phyloP scores from a whole-genome alignment of 768 basidiomycete species.

The Dictyophora rubrovolvata region DNA sequence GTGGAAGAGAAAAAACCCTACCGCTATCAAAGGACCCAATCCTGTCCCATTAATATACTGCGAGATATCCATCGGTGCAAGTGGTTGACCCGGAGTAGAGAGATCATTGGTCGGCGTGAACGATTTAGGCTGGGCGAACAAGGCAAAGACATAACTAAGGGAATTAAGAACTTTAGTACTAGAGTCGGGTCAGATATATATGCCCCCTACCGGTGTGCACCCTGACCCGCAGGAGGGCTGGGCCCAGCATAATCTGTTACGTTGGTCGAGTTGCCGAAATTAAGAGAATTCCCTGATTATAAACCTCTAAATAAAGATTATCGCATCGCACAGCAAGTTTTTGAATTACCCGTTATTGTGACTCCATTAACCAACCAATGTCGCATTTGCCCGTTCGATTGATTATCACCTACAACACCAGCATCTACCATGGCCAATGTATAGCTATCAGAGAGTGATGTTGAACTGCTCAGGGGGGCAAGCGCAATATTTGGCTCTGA shows the following conservation, averaged over 20 bases:
- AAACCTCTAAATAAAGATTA: background rate
- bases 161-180: background rate
- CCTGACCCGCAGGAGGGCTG: constrained; percentile 55
- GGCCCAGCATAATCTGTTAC: constrained; percentile 68
- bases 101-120: constrained; percentile 56
- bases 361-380: constrained; percentile 77
- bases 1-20: constrained; percentile 19
- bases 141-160: constrained; percentile 54
- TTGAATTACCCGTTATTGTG: constrained; percentile 31
- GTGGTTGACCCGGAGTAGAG: constrained; percentile 36
- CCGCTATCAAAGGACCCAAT: constrained; percentile 53
- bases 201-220: constrained; percentile 52
- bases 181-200: background rate
- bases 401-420: constrained; percentile 50
- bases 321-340: background rate
- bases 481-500: constrained; percentile 45
- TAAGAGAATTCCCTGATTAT: constrained; percentile 26
- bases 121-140: constrained; percentile 51
- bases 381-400: constrained; percentile 50
- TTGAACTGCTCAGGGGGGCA: constrained; percentile 38
- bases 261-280: constrained; percentile 31
- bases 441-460: constrained; percentile 38
- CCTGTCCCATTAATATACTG: constrained; percentile 48
- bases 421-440: constrained; percentile 74
- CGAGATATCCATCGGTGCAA: constrained; percentile 45